Base-by-base conservation (phyloP, 805 yeast genomes). In the Pichia occidentalis region DNA sequence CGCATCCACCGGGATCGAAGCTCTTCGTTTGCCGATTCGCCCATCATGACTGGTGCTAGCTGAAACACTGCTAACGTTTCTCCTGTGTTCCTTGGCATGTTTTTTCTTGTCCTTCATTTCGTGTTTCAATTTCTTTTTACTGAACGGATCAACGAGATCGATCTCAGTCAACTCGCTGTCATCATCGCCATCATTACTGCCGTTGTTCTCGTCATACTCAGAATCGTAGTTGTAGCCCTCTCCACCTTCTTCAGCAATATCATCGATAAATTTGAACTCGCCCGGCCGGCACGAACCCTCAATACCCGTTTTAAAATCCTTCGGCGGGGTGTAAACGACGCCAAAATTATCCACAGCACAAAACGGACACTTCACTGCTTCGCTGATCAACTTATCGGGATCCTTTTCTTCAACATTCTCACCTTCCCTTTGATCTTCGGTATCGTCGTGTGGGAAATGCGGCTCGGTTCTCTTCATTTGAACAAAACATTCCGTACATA, bases 401-500 rank as follows among this genome's bases (percentile, higher is more conserved):
- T 64, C 68, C 3, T 39, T 42, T 6, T 34, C 39, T 7, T 31
- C 17, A 17, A 27, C 24, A 11, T 60, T 59, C 14, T 43, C 32
- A 11, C 37, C 40, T 3, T 54, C 53, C 20, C 53, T 43, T 4
- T 43, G 39, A 16, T 39, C 18, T 10, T 40, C 44, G 10, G 60
- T 59, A 34, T 71, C 76, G 46, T 80, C 90, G 54, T 86, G 94
- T 2, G 96, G 95, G 24, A 87, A 85, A 61, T 90, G 97, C 0
- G 98, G 97, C 9, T 85, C 95, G 24, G 78, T 64, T 36, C 98
- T 71, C 58, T 85, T 86, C 56, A 90, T 87, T 59, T 90, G 97
- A 9, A 90, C 97, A 71, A 90, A 92, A 56, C 98, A 90, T 61
- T 90, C 97, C 2, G 95, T 73, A 61, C 98, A 92, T 16, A 90